phyloP scores from a whole-genome alignment of 2,329 filamentous ascomycete genomes.

The Phialophora expanda region DNA sequence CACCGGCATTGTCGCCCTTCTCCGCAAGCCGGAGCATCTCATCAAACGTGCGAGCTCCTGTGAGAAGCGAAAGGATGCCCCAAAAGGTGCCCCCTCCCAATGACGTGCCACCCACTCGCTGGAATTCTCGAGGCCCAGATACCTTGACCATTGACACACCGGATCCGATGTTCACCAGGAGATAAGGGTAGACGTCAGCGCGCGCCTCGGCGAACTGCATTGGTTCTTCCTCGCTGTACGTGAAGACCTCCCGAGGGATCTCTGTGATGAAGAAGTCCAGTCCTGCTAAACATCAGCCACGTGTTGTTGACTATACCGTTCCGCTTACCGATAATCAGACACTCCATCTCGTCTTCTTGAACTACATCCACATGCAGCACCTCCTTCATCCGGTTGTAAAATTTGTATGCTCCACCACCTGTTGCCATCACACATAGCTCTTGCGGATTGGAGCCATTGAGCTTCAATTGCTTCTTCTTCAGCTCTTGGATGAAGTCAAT shows the following conservation, averaged over 20 bases:
- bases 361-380: constrained; percentile 80
- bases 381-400: constrained; percentile 86
- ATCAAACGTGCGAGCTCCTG: constrained; percentile 93
- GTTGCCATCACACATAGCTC: constrained; percentile 94
- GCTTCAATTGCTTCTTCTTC: constrained; percentile 77
- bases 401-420: constrained; percentile 94
- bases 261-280: constrained; percentile 99
- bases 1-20: constrained; percentile 85
- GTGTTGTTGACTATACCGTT: not conserved
- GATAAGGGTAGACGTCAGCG: constrained; percentile 90
- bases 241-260: constrained; percentile 96
- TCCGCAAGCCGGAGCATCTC: constrained; percentile 95
- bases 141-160: constrained; percentile 98
- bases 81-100: constrained; percentile 96
- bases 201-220: constrained; percentile 83
- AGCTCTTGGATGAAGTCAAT: constrained; percentile 88
- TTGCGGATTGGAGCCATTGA: constrained; percentile 72
- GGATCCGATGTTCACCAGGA: constrained; percentile 97
- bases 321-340: constrained; percentile 84
- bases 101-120: constrained; percentile 92
- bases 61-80: constrained; percentile 89
- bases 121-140: constrained; percentile 80
- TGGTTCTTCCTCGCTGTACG: constrained; percentile 83
- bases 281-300: constrained; percentile 56
- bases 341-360: constrained; percentile 98